A percentile compares a stretch with the other conserved stretches of the same genome.
Evolutionary conservation across 768 basidiomycete genomes (phyloP).

Genomic region (Cyclocybe cylindracea): DNA sequence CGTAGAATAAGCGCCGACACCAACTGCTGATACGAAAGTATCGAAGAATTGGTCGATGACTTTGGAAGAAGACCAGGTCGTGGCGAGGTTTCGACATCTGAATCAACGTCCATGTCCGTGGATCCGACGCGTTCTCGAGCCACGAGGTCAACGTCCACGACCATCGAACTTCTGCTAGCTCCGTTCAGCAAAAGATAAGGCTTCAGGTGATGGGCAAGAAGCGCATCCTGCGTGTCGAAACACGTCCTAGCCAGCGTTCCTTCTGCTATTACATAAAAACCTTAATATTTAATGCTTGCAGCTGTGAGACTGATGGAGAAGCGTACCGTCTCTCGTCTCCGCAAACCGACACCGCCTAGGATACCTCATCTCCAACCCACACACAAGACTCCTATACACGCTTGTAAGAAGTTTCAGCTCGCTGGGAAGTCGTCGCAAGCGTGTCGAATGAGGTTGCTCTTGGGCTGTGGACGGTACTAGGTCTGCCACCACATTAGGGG

Average conservation of each 20-base stretch:
- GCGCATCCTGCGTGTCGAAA: slow-evolving; percentile 14
- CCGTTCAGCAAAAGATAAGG: slow-evolving; percentile 5
- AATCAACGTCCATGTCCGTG: background rate
- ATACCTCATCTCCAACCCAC: too few relatives aligned
- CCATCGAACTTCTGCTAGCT: background rate
- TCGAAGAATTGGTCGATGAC: slow-evolving; percentile 1
- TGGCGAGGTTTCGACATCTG: background rate
- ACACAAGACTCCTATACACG: slow-evolving; percentile 14
- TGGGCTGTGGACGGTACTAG: too few relatives aligned
- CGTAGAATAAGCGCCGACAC: slow-evolving; percentile 9
- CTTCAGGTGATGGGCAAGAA: slow-evolving; percentile 10
- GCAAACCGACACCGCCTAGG: too few relatives aligned
- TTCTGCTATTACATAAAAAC: background rate
- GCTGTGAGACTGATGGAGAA: background rate
- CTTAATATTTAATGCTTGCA: background rate
- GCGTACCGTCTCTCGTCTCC: slow-evolving; percentile 4
- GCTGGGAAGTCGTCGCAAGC: background rate
- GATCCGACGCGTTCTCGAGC: slow-evolving; percentile 2
- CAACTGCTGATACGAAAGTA: slow-evolving; percentile 14
- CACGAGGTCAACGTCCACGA: slow-evolving; percentile 2
- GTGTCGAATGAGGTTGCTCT: background rate
- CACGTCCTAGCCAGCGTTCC: background rate
- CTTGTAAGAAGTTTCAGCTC: slow-evolving; percentile 4
- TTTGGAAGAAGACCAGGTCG: background rate
- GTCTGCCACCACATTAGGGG: background rate